Conservation (phyloP, 495 filamentous ascomycete genomes). For the Daldinia decipiens region DNA sequence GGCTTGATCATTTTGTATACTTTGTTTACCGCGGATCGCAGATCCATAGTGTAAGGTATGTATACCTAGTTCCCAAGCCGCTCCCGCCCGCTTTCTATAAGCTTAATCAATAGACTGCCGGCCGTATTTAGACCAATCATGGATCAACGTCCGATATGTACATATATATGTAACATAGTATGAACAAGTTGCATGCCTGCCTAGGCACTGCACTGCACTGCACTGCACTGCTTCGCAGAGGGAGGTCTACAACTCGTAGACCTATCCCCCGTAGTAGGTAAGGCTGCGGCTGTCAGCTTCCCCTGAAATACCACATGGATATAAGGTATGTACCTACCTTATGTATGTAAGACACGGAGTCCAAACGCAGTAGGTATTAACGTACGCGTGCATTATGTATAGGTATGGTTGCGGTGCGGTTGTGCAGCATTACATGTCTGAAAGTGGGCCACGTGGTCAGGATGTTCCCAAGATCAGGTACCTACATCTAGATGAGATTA, state of each 20-base stretch:
- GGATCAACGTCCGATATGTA: not conserved
- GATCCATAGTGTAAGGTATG: not conserved
- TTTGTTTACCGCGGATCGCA: constrained; percentile 13
- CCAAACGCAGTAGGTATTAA: constrained; percentile 2
- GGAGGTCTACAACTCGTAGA: not conserved
- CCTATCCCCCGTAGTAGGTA: not conserved
- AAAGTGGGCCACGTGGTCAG: constrained; percentile 33
- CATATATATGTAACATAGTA: too few relatives aligned
- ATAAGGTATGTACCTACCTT: not conserved
- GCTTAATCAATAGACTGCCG: constrained; percentile 27
- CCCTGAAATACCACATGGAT: constrained; percentile 9
- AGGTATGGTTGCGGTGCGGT: constrained; percentile 7
- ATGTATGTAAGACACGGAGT: too few relatives aligned
- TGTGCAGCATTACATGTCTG: constrained; percentile 1
- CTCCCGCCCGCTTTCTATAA: constrained; percentile 29
- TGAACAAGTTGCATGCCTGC: not conserved
- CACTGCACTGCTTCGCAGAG: not conserved
- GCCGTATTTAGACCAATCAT: constrained; percentile 32
- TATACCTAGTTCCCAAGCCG: constrained; percentile 21
- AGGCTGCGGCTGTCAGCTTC: constrained; percentile 21
- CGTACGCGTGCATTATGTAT: not conserved
- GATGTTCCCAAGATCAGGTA: constrained; percentile 20
- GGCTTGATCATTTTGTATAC: constrained; percentile 9
- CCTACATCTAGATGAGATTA: constrained; percentile 1
- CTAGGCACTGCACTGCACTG: not conserved